Conservation (phyloP, 225 moss, liverwort and hornwort genomes). For the Straminergon stramineum region DNA sequence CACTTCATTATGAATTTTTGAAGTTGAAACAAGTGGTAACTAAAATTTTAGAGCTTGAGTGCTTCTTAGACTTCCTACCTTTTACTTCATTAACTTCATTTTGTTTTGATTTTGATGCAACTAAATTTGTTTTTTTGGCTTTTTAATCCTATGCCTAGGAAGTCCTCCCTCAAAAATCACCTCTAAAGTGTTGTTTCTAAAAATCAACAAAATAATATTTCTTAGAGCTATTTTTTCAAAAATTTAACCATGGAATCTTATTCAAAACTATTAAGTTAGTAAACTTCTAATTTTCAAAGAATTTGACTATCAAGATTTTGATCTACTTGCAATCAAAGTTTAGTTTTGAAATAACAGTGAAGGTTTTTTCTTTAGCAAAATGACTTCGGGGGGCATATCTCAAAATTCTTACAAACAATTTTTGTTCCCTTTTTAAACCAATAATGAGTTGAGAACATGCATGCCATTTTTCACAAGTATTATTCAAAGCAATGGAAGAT, state of each 20-base stretch:
- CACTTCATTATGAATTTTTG: neutral
- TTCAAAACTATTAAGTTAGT: neutral
- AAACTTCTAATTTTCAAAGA: neutral
- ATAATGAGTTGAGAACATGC: no score
- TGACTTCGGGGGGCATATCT: neutral
- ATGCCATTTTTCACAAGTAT: neutral
- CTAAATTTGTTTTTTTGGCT: neutral
- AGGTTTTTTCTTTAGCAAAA: neutral
- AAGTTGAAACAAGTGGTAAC: neutral
- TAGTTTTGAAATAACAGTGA: neutral
- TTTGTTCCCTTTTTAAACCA: no score
- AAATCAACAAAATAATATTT: neutral
- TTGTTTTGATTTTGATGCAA: neutral
- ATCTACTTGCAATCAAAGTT: neutral
- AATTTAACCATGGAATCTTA: fast-evolving
- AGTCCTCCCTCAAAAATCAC: neutral
- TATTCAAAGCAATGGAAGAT: neutral
- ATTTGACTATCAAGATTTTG: neutral
- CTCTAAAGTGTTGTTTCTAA: neutral
- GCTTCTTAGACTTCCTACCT: neutral
- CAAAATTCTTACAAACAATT: neutral
- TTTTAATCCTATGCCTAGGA: no score
- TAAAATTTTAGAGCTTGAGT: neutral
- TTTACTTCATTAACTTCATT: neutral
- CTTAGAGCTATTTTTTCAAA: neutral